Conservation (phyloP, 1,284 basidiomycete species). For the Phellopilus nigrolimitatus region DNA sequence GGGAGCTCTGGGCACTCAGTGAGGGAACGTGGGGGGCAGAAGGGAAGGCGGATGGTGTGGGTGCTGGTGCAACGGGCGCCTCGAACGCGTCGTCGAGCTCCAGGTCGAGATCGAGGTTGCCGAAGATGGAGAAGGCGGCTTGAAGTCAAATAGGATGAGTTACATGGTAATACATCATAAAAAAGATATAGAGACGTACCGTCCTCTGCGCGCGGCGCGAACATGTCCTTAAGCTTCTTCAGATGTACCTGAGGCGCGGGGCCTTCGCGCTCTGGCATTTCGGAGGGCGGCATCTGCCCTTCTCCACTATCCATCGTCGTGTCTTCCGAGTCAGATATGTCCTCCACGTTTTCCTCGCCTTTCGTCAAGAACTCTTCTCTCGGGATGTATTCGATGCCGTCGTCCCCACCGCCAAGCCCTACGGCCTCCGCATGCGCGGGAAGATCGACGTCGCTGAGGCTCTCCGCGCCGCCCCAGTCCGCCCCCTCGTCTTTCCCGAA, state of each 20-base stretch:
- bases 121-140: conserved; percentile 62
- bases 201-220: conserved; percentile 61
- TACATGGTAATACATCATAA: neutral
- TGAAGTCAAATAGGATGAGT: conserved; percentile 4
- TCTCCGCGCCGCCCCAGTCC: conserved; percentile 54
- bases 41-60: conserved; percentile 21
- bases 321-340: conserved; percentile 6
- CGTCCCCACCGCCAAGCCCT: neutral
- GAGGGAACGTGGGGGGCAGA: conserved; percentile 15
- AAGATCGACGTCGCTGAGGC: conserved; percentile 43
- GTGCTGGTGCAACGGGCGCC: conserved; percentile 22
- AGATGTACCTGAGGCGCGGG: conserved; percentile 24
- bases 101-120: conserved; percentile 57
- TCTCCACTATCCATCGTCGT: conserved; percentile 1
- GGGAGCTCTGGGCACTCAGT: conserved; percentile 14
- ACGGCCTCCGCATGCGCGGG: conserved; percentile 27
- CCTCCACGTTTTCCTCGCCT: neutral
- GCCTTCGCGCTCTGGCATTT: conserved; percentile 23
- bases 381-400: conserved; percentile 13
- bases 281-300: conserved; percentile 16
- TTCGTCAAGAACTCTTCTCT: neutral
- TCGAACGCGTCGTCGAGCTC: conserved; percentile 54
- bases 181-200: conserved; percentile 37
- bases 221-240: conserved; percentile 57
- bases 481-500: conserved; percentile 38